Base-by-base conservation (phyloP, 2,329 filamentous ascomycete species). In the Fusarium globosum region DNA sequence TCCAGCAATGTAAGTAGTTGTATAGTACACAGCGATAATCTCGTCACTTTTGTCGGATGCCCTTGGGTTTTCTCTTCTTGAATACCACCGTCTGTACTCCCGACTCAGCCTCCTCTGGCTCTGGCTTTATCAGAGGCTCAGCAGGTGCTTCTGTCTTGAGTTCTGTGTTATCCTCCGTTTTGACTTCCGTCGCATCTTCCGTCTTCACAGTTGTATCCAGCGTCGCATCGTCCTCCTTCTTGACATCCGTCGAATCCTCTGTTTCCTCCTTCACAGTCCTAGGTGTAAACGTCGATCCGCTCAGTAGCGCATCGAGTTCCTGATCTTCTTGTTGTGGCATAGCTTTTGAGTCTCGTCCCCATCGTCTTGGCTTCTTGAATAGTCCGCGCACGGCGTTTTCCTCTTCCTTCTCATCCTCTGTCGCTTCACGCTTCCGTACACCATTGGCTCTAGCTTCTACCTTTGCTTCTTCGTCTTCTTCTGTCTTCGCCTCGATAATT, bases 51-150 rank as follows among this genome's bases (percentile, higher is more conserved):
- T 91, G 88, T 26, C 90, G 87, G 41, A 91, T 85, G 57, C 87
- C 88, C 84, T 91, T 92, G 20, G 90, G 86, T 79, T 94, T 96
- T 61, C 93, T 86, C 84, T 95, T 95, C 83, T 95, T 96, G 82
- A 96, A 96, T 7, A 94, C 85, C 5, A 94, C 87, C 6, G 88
- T 85, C 16, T 85, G 78, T 6, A 80, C 58, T 28, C 72, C 76
- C 36, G 75, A 72, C 23, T 46, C 66, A 18, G 57, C 65, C 46
- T 75, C 73, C 14, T 77, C 77, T 55, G 73, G 62, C 61, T 84
- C 81, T 36, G 78, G 75, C 58, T 83, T 82, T 59, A 79, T 56
- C 30, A 38, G 39, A 13, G 72, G 36, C 1, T 72, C 79, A 11
- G 77, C 18, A 23, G 71, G 78, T 9, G 77, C 80, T 67, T 88